Evolutionary conservation across 2,329 filamentous ascomycete genomes (phyloP).

Genomic region (Podosphaera leucotricha): DNA sequence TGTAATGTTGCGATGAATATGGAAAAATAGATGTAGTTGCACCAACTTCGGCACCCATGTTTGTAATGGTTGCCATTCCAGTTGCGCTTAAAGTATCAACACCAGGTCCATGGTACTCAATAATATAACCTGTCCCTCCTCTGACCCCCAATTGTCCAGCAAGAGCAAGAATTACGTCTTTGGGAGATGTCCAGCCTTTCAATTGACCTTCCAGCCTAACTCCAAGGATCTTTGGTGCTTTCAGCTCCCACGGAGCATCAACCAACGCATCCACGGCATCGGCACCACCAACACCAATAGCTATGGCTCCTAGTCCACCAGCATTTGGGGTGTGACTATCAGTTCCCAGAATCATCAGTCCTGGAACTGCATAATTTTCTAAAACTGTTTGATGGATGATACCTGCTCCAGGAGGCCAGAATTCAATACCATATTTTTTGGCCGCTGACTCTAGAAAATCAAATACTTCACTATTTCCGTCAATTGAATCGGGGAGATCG

Average conservation of each 20-base stretch:
- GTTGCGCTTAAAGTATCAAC: constrained; percentile 76
- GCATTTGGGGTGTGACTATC: constrained; percentile 96
- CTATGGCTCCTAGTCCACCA: constrained; percentile 79
- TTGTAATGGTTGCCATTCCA: constrained; percentile 75
- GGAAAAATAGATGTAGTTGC: constrained; percentile 57
- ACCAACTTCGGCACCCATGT: constrained; percentile 78
- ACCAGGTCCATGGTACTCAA: constrained; percentile 83
- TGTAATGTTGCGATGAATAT: constrained; percentile 60
- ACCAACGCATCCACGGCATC: constrained; percentile 98
- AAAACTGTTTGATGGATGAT: constrained; percentile 96
- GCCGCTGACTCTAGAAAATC: constrained; percentile 87
- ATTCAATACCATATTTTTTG: constrained; percentile 82
- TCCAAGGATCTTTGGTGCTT: constrained; percentile 93
- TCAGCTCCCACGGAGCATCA: constrained; percentile 89
- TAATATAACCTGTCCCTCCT: constrained; percentile 80
- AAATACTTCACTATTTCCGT: constrained; percentile 89
- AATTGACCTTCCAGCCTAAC: constrained; percentile 79
- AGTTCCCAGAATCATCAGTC: constrained; percentile 95
- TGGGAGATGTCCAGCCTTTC: constrained; percentile 78
- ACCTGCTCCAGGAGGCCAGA: constrained; percentile 81
- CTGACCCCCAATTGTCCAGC: constrained; percentile 79
- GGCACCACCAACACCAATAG: constrained; percentile 93
- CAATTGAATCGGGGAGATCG: constrained; percentile 65
- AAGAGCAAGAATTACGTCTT: constrained; percentile 82
- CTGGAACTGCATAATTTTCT: constrained; percentile 94